These are phyloP conservation scores for Neurospora sp. DNA, from an alignment of 2,329 filamentous ascomycete genomes.

Conservation along the genomic window DNA sequence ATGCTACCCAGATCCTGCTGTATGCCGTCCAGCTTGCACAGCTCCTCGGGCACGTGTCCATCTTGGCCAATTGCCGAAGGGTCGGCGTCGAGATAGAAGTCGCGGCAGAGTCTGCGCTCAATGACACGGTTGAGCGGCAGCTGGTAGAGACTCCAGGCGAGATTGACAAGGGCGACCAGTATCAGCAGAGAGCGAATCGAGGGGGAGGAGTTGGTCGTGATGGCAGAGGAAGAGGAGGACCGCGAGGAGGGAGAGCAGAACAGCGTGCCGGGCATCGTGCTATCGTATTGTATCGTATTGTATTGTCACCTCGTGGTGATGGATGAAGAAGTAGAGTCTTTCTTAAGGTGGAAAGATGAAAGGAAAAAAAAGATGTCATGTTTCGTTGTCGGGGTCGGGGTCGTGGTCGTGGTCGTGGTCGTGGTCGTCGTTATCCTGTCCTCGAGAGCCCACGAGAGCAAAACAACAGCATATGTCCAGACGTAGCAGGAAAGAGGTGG, in stretches of 20 bases:
- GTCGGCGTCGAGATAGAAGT: constrained; percentile 35
- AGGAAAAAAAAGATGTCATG: not conserved
- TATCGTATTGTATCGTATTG: not conserved
- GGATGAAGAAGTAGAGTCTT: not conserved
- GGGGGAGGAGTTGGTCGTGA: not conserved
- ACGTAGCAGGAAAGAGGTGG: not conserved
- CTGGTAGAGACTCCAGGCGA: constrained; percentile 37
- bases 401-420: not conserved
- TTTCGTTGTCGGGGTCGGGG: fast-evolving
- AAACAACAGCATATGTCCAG: not conserved
- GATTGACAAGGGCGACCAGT: constrained; percentile 35
- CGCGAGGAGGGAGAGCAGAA: not conserved
- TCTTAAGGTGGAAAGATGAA: not conserved
- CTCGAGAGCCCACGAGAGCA: not conserved
- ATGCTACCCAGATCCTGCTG: constrained; percentile 43
- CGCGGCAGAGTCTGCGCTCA: constrained; percentile 38
- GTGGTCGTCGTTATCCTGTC: not conserved
- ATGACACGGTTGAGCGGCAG: constrained; percentile 37
- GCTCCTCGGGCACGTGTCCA: constrained; percentile 36
- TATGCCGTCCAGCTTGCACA: constrained; percentile 44
- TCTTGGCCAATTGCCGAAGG: constrained; percentile 24
- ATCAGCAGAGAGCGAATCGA: constrained; percentile 23
- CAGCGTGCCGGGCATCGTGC: not conserved
- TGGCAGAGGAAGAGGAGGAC: not conserved
- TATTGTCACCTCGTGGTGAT: not conserved